A percentile compares a stretch with the other conserved stretches of the same genome.
phyloP scores from a whole-genome alignment of 169 alveolate genomes.

The Plasmodium vinckei region DNA sequence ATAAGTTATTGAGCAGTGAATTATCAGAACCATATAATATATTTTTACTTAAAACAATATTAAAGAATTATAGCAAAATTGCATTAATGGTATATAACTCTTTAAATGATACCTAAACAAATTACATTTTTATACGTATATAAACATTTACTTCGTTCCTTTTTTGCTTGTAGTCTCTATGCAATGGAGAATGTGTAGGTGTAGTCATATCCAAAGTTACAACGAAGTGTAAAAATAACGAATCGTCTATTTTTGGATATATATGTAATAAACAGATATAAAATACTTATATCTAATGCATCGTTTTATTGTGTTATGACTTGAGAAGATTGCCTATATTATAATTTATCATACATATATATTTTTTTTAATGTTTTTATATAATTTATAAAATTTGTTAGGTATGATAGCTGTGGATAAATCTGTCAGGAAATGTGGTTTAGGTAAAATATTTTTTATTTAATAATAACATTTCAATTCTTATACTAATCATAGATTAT shows the following conservation, averaged over 20 bases:
- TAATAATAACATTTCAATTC: slow-evolving; percentile 7
- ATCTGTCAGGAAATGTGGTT: slow-evolving; percentile 55
- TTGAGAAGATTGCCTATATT: neutral
- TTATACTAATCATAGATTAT: slow-evolving; percentile 3
- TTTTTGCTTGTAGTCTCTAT: slow-evolving; percentile 35
- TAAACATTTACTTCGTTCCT: neutral
- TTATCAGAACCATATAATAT: slow-evolving; percentile 75
- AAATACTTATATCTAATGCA: neutral
- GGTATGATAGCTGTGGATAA: slow-evolving; percentile 77
- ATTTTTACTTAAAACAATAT: slow-evolving; percentile 72
- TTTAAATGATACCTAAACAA: neutral
- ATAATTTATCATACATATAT: slow-evolving; percentile 3
- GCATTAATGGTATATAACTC: slow-evolving; percentile 61
- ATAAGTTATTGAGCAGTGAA: slow-evolving; percentile 55
- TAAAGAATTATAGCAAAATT: slow-evolving; percentile 54
- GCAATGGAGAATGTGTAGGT: slow-evolving; percentile 70
- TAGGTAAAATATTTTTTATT: slow-evolving; percentile 43
- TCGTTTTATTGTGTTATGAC: no score
- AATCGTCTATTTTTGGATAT: slow-evolving; percentile 68
- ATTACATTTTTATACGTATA: slow-evolving; percentile 14
- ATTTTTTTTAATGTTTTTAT: slow-evolving; percentile 27
- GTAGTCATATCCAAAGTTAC: slow-evolving; percentile 62
- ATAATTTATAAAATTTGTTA: slow-evolving; percentile 19
- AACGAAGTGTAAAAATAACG: slow-evolving; percentile 67
- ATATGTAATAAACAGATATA: slow-evolving; percentile 48